Percentiles rank a stretch among this genome's conserved stretches.
These are phyloP conservation scores for Amylocystis lapponica DNA, from an alignment of 768 basidiomycete species.

Conservation along the genomic window DNA sequence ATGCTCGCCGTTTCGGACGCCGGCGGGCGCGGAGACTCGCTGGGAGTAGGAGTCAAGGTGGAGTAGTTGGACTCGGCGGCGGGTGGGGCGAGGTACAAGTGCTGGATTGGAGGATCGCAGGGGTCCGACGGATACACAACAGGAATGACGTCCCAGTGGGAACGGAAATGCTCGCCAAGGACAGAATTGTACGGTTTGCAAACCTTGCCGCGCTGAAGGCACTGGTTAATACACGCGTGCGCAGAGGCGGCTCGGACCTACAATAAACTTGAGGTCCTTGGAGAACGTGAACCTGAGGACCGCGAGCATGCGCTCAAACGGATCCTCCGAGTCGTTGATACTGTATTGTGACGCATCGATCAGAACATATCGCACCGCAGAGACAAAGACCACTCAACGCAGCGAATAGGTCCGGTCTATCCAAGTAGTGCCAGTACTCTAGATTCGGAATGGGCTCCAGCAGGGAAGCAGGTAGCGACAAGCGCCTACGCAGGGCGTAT, in stretches of 20 bases:
- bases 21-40: slow-evolving; percentile 8
- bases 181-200: slow-evolving; percentile 92
- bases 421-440: slow-evolving; percentile 94
- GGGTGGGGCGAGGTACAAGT: slow-evolving; percentile 32
- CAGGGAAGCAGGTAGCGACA: slow-evolving; percentile 88
- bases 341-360: slow-evolving; percentile 33
- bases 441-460: slow-evolving; percentile 94
- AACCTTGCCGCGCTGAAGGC: slow-evolving; percentile 75
- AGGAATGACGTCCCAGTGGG: slow-evolving; percentile 80
- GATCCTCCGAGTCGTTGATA: slow-evolving; percentile 87
- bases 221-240: slow-evolving; percentile 1
- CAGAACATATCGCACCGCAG: not conserved
- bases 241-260: slow-evolving; percentile 31
- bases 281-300: slow-evolving; percentile 84
- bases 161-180: slow-evolving; percentile 83
- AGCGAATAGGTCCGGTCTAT: slow-evolving; percentile 86
- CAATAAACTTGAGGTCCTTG: slow-evolving; percentile 91
- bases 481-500: slow-evolving; percentile 48
- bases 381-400: slow-evolving; percentile 52
- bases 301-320: slow-evolving; percentile 94
- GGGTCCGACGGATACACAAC: slow-evolving; percentile 45
- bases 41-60: slow-evolving; percentile 14
- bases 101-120: slow-evolving; percentile 39
- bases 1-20: slow-evolving; percentile 49
- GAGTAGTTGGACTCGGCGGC: slow-evolving; percentile 17